Percentiles rank a stretch among this genome's conserved stretches.
These are phyloP conservation scores for Trematosphaeria pertusa DNA, from an alignment of 2,329 filamentous ascomycete species.

Conservation along the genomic window DNA sequence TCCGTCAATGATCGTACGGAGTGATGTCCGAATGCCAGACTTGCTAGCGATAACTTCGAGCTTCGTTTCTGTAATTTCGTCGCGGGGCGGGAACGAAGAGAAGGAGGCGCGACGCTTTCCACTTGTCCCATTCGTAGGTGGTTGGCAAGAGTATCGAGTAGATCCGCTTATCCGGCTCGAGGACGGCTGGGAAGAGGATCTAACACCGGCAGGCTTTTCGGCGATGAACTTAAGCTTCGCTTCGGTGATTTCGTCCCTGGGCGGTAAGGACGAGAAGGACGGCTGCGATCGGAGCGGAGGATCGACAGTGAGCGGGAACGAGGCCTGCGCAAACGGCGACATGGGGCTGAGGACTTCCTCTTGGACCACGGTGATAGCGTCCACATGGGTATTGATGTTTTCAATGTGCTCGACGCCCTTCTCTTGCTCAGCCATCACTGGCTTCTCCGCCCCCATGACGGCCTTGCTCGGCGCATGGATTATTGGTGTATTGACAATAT, in stretches of 20 bases:
- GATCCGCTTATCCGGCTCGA: too few relatives aligned
- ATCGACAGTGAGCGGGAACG: neutral
- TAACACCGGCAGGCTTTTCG: constrained; percentile 5
- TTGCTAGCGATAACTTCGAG: constrained; percentile 3
- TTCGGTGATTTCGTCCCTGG: constrained; percentile 4
- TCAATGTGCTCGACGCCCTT: constrained; percentile 5
- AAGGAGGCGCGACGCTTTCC: too few relatives aligned
- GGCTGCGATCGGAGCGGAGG: neutral
- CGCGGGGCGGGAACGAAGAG: constrained; percentile 2
- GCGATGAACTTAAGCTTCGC: constrained; percentile 1
- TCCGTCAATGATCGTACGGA: constrained; percentile 33
- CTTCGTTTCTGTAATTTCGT: constrained; percentile 4
- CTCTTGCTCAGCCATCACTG: neutral
- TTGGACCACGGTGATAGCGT: constrained; percentile 1
- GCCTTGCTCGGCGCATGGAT: neutral
- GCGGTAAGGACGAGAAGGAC: neutral
- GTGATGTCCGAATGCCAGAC: constrained; percentile 4
- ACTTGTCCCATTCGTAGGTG: too few relatives aligned
- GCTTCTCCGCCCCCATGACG: neutral
- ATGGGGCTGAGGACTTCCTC: constrained; percentile 6
- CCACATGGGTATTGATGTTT: neutral
- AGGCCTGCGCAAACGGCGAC: constrained; percentile 2
- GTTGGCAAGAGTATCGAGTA: too few relatives aligned
- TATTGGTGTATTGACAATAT: neutral
- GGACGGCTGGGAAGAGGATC: too few relatives aligned